Conservation (phyloP, 2,329 filamentous ascomycete species). For the Trichoderma gracile region DNA sequence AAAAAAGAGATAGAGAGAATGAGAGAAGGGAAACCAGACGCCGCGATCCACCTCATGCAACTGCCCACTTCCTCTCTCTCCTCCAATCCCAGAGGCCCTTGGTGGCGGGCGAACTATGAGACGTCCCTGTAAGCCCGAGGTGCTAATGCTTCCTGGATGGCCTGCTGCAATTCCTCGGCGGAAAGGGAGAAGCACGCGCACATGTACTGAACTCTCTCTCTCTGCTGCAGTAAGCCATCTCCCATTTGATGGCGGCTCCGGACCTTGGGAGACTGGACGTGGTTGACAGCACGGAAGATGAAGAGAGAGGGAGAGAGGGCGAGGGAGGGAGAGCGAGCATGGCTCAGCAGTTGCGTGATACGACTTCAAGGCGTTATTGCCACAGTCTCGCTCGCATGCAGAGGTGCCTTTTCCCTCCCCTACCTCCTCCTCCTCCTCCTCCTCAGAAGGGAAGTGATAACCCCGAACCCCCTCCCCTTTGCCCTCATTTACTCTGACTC, state of each 20-base stretch:
- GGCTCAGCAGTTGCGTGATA: background rate
- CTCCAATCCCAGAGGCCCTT: conserved; percentile 22
- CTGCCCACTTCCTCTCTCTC: conserved; percentile 21
- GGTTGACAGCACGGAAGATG: background rate
- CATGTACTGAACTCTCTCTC: too few relatives aligned
- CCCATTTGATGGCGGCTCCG: background rate
- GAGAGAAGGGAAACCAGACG: background rate
- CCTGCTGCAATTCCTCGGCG: conserved; percentile 4
- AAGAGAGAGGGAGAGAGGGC: background rate
- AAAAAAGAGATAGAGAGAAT: background rate
- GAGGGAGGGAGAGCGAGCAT: background rate
- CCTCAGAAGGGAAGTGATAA: conserved; percentile 12
- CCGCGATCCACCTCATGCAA: conserved; percentile 25
- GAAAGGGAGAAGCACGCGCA: background rate
- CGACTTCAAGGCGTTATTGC: background rate
- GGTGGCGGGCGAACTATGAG: conserved; percentile 25
- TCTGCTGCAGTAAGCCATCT: background rate
- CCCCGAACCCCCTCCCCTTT: background rate
- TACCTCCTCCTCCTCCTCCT: background rate
- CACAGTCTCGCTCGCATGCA: background rate
- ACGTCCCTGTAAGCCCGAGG: background rate
- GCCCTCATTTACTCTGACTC: conserved; percentile 10
- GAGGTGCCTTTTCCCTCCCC: background rate
- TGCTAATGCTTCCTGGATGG: background rate
- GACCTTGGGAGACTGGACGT: too few relatives aligned